Conservation (phyloP, 2,329 filamentous ascomycete species). For the Cucurbitaria berberidis region DNA sequence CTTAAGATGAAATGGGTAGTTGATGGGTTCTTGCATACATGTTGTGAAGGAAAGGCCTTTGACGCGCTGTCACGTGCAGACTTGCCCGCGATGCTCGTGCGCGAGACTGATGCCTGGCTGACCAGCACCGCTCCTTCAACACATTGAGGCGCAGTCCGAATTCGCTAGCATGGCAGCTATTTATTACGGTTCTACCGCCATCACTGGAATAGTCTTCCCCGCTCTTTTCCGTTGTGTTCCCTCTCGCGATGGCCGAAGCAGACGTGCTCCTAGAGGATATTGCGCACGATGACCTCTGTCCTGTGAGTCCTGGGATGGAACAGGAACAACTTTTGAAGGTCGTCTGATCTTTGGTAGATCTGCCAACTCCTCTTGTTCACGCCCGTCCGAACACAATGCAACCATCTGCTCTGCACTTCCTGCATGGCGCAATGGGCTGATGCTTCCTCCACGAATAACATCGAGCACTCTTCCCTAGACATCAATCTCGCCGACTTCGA, state of each 20-base stretch:
- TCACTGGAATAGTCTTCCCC: neutral
- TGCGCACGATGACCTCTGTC: constrained; percentile 53
- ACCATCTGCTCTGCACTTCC: constrained; percentile 52
- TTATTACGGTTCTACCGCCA: neutral
- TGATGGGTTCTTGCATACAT: neutral
- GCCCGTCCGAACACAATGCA: constrained; percentile 53
- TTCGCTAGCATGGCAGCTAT: neutral
- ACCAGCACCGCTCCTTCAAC: neutral
- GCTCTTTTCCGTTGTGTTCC: neutral
- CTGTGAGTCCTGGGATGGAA: constrained; percentile 22
- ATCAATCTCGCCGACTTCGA: constrained; percentile 51
- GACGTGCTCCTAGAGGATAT: constrained; percentile 23
- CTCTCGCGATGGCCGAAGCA: constrained; percentile 18
- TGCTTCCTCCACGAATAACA: constrained; percentile 43
- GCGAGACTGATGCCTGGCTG: constrained; percentile 9
- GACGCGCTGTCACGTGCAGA: constrained; percentile 8
- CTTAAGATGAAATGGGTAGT: neutral
- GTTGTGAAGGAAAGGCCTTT: neutral
- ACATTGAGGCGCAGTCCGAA: neutral
- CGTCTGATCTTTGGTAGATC: constrained; percentile 31
- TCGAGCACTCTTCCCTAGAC: constrained; percentile 47
- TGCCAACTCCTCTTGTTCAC: constrained; percentile 53
- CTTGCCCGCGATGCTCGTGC: constrained; percentile 3
- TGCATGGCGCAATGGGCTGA: constrained; percentile 58
- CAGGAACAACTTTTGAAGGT: neutral